A percentile compares a stretch with the other conserved stretches of the same genome.
Evolutionary conservation across 139 green algal genomes (phyloP).

Genomic region (Chlamydomonas schloesseri): DNA sequence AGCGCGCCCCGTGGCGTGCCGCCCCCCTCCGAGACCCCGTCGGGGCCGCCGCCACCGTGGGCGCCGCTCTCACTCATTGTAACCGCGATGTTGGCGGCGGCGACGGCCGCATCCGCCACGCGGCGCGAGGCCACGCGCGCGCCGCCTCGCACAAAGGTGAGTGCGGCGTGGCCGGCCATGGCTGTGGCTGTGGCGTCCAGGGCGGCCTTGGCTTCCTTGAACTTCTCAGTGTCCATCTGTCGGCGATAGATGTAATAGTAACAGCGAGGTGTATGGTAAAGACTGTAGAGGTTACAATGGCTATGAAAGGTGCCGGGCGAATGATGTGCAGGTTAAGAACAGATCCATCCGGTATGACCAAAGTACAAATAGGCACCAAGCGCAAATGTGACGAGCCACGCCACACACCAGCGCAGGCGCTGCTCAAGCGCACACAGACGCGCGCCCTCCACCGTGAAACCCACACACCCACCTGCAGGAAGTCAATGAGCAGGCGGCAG

Average conservation of each 20-base stretch:
- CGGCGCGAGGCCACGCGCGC: neutral
- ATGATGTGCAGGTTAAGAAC: neutral
- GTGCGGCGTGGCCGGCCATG: neutral
- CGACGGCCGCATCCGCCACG: neutral
- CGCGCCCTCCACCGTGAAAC: too few species aligned
- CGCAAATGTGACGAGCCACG: too few species aligned
- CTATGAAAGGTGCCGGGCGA: neutral
- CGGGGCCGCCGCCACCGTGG: neutral
- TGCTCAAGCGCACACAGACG: neutral
- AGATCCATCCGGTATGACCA: neutral
- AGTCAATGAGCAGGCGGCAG: constrained; percentile 27
- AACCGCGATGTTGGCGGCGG: neutral
- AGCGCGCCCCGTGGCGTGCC: neutral
- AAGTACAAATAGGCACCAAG: neutral
- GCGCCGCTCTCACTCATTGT: neutral
- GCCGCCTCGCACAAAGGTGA: neutral
- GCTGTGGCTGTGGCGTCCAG: neutral
- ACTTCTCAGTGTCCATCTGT: constrained; percentile 18
- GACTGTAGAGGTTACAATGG: too few species aligned
- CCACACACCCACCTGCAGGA: constrained; percentile 36
- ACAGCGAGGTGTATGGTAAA: too few species aligned
- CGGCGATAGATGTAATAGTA: too few species aligned
- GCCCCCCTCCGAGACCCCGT: neutral
- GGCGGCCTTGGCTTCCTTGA: neutral
- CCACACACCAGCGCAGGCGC: too few species aligned